These are phyloP conservation scores for Drechslerella stenobrocha DNA, from an alignment of 2,329 filamentous ascomycete genomes.

Conservation along the genomic window DNA sequence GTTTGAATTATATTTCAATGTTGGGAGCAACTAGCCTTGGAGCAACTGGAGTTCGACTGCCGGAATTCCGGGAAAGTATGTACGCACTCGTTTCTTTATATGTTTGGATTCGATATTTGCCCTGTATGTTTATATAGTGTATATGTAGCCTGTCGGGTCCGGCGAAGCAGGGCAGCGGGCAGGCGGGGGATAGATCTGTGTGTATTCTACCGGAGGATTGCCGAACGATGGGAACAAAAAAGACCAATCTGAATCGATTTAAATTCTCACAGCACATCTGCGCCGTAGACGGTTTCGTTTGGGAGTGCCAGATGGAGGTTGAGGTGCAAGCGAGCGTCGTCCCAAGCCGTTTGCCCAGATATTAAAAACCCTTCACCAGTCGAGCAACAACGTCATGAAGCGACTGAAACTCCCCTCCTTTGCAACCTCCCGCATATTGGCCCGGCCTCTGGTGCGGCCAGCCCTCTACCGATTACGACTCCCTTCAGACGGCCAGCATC, in stretches of 20 bases:
- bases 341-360: neutral
- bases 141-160: too few species aligned
- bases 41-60: neutral
- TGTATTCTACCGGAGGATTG: too few species aligned
- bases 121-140: too few species aligned
- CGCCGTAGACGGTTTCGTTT: too few species aligned
- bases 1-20: too few species aligned
- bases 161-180: too few species aligned
- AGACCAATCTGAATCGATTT: too few species aligned
- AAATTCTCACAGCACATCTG: too few species aligned
- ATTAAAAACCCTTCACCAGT: neutral
- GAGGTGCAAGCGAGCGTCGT: too few species aligned
- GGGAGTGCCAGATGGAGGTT: too few species aligned
- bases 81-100: neutral
- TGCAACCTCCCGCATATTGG: constrained; percentile 8
- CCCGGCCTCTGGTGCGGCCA: neutral
- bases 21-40: neutral
- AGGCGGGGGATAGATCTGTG: too few species aligned
- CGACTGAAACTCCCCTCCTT: constrained; percentile 28
- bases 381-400: constrained; percentile 23
- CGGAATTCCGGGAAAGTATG: neutral
- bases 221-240: too few species aligned
- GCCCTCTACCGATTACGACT: neutral
- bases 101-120: constrained; percentile 3
- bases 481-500: constrained; percentile 24